Conservation (phyloP, 2,329 filamentous ascomycete genomes). For the Purpureocillium takamizusanense region DNA sequence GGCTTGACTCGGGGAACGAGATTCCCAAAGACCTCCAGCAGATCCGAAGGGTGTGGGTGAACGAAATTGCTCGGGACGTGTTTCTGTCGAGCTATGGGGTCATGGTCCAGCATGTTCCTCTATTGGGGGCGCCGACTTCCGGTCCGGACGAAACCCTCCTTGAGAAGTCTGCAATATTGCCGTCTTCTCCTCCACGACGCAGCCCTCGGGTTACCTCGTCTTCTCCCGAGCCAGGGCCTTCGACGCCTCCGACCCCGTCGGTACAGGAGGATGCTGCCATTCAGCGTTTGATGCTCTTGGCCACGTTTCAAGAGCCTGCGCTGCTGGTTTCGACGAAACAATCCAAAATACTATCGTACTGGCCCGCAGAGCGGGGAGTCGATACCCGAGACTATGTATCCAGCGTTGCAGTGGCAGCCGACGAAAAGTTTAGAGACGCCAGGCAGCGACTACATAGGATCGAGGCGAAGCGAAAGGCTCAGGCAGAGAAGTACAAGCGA, state of each 20-base stretch:
- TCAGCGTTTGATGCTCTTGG: constrained; percentile 24
- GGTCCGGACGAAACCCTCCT: constrained; percentile 5
- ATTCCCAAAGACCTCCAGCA: constrained; percentile 15
- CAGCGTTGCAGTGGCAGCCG: constrained; percentile 24
- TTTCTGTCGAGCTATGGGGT: constrained; percentile 25
- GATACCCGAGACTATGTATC: constrained; percentile 26
- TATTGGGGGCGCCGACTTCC: constrained; percentile 15
- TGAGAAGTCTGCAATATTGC: neutral
- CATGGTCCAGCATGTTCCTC: constrained; percentile 21
- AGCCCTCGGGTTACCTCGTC: constrained; percentile 4
- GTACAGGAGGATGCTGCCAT: constrained; percentile 17
- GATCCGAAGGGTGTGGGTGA: constrained; percentile 16
- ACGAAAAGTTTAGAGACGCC: constrained; percentile 23
- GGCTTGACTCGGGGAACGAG: constrained; percentile 17
- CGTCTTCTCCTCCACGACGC: constrained; percentile 1
- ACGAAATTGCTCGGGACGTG: constrained; percentile 22
- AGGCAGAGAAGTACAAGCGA: constrained; percentile 23
- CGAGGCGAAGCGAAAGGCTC: constrained; percentile 22
- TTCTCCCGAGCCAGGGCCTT: constrained; percentile 9
- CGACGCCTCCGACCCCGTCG: constrained; percentile 3
- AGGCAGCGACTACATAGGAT: constrained; percentile 22
- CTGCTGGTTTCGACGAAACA: constrained; percentile 16
- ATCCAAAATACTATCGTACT: constrained; percentile 24
- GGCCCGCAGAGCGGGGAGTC: constrained; percentile 28
- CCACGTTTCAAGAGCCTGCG: constrained; percentile 16